A percentile compares a stretch with the other conserved stretches of the same genome.
Evolutionary conservation across 345 rosid species (phyloP).

Genomic region (Microthlaspi erraticum): DNA sequence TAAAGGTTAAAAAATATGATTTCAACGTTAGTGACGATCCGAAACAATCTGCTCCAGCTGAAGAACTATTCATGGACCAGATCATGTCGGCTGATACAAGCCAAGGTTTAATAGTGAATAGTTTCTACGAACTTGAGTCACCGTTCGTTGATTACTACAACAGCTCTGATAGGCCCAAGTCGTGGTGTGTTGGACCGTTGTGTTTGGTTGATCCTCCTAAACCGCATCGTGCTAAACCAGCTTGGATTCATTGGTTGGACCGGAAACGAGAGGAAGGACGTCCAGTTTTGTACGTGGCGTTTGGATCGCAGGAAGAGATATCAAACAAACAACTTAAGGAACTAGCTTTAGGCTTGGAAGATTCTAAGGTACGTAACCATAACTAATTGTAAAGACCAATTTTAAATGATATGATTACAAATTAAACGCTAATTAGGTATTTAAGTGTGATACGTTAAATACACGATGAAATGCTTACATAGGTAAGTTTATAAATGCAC

Average conservation of each 20-base stretch:
- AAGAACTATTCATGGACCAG: constrained; percentile 32
- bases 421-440: no score
- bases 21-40: constrained; percentile 9
- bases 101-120: constrained; percentile 56
- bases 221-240: constrained; percentile 41
- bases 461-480: no score
- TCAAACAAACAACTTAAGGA: constrained; percentile 58
- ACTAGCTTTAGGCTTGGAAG: constrained; percentile 60
- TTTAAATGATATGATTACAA: no score
- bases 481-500: no score
- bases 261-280: constrained; percentile 49
- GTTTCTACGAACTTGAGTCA: constrained; percentile 72
- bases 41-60: constrained; percentile 13
- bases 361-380: constrained; percentile 46
- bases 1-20: constrained; percentile 55
- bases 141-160: constrained; percentile 47
- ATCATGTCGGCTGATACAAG: constrained; percentile 25
- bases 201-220: constrained; percentile 46
- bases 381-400: no score
- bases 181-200: constrained; percentile 68
- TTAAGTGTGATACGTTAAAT: no score
- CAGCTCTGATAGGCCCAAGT: constrained; percentile 10
- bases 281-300: constrained; percentile 72
- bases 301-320: constrained; percentile 77
- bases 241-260: constrained; percentile 74